phyloP scores from a whole-genome alignment of 331 rosid genomes.

The Saraca asoca region DNA sequence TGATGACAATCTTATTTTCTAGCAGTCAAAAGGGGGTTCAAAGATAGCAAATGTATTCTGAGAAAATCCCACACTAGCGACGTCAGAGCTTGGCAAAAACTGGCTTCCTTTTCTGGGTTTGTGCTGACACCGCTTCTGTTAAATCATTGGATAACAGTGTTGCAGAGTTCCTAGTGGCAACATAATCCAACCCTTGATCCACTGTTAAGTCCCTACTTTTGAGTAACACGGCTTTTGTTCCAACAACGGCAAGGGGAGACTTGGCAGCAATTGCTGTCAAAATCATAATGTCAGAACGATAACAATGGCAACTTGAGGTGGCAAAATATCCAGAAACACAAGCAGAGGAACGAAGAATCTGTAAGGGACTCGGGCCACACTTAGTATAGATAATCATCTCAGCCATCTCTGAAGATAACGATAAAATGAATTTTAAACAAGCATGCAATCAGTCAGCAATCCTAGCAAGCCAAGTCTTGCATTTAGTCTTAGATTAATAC shows the following conservation, averaged over 20 bases:
- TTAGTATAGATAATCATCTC: neutral
- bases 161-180: conserved; percentile 81
- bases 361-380: conserved; percentile 13
- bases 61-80: neutral
- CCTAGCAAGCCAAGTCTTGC: neutral
- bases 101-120: conserved; percentile 59
- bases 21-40: no score
- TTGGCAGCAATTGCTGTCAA: conserved; percentile 65
- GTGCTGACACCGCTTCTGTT: conserved; percentile 61
- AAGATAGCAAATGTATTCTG: no score
- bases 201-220: conserved; percentile 69
- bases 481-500: neutral
- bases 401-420: neutral
- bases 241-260: conserved; percentile 72
- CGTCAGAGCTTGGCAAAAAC: conserved; percentile 70
- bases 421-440: conserved; percentile 1
- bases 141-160: conserved; percentile 66
- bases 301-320: neutral
- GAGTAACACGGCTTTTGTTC: conserved; percentile 79
- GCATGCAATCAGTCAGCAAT: neutral
- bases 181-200: conserved; percentile 86
- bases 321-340: neutral
- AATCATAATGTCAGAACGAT: conserved; percentile 8
- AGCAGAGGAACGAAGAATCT: neutral
- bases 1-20: no score